Percentiles rank a stretch among this genome's conserved stretches.
phyloP scores from a whole-genome alignment of 768 basidiomycete genomes.

The Boletus speciosus region DNA sequence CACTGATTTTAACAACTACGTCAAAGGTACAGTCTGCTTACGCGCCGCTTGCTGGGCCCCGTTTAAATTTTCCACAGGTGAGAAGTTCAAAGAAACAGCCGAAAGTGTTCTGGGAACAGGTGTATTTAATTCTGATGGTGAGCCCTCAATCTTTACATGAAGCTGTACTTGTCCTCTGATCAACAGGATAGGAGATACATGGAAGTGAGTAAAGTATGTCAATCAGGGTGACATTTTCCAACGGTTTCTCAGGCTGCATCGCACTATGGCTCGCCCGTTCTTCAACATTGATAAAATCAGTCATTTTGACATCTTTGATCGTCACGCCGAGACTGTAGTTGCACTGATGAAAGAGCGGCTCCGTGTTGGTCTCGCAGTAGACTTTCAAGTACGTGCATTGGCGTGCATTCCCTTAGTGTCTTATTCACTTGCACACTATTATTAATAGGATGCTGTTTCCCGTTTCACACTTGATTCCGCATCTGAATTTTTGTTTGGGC shows the following conservation, averaged over 20 bases:
- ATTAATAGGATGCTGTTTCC: slow-evolving; percentile 38
- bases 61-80: slow-evolving; percentile 24
- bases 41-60: neutral
- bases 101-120: slow-evolving; percentile 45
- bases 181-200: slow-evolving; percentile 49
- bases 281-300: slow-evolving; percentile 59
- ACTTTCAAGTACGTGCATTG: slow-evolving; percentile 48
- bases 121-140: slow-evolving; percentile 55
- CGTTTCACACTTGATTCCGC: slow-evolving; percentile 54
- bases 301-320: slow-evolving; percentile 61
- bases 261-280: slow-evolving; percentile 67
- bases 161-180: neutral
- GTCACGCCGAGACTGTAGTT: slow-evolving; percentile 48
- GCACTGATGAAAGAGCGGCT: slow-evolving; percentile 42
- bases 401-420: neutral
- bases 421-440: neutral
- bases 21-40: slow-evolving; percentile 35
- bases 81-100: slow-evolving; percentile 31
- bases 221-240: neutral
- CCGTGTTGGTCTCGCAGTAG: slow-evolving; percentile 46
- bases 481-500: slow-evolving; percentile 50
- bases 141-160: neutral
- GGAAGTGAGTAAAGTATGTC: slow-evolving; percentile 49
- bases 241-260: slow-evolving; percentile 47
- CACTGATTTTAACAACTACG: slow-evolving; percentile 41